Evolutionary conservation across 495 filamentous ascomycete species (phyloP).

Genomic region (Xylaria bambusicola): DNA sequence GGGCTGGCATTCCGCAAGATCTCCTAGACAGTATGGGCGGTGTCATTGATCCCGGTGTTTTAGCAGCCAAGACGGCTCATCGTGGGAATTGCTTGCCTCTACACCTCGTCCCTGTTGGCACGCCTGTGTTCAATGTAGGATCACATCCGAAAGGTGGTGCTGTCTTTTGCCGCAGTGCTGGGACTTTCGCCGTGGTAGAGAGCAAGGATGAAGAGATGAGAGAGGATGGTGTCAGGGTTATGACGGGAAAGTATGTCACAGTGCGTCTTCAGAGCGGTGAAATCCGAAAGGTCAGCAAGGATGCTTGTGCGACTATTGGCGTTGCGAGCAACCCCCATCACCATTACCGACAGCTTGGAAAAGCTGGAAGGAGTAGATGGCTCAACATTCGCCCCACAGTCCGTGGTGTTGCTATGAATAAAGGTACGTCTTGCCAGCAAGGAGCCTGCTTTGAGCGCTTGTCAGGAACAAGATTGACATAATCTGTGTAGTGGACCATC

Average conservation of each 20-base stretch:
- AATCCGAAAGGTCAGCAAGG: slow-evolving; percentile 79
- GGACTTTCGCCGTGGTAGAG: slow-evolving; percentile 84
- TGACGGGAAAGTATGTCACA: slow-evolving; percentile 68
- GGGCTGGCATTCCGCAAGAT: slow-evolving; percentile 80
- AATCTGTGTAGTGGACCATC: slow-evolving; percentile 69
- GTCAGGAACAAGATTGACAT: slow-evolving; percentile 27
- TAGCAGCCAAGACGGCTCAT: slow-evolving; percentile 91
- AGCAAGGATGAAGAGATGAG: slow-evolving; percentile 76
- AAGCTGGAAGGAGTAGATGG: slow-evolving; percentile 91
- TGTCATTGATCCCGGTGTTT: slow-evolving; percentile 84
- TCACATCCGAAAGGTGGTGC: slow-evolving; percentile 69
- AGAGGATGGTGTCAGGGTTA: slow-evolving; percentile 52
- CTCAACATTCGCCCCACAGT: slow-evolving; percentile 92
- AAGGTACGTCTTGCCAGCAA: slow-evolving; percentile 51
- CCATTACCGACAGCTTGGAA: slow-evolving; percentile 87
- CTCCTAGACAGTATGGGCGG: slow-evolving; percentile 90
- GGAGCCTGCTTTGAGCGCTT: background rate
- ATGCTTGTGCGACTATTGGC: slow-evolving; percentile 92
- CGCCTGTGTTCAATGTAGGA: slow-evolving; percentile 86
- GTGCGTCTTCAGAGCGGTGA: slow-evolving; percentile 91
- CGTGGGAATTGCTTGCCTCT: slow-evolving; percentile 93
- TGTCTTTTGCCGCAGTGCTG: slow-evolving; percentile 91
- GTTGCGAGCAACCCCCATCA: slow-evolving; percentile 90
- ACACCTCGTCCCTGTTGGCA: slow-evolving; percentile 91
- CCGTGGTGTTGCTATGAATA: slow-evolving; percentile 97